phyloP scores from a whole-genome alignment of 345 rosid genomes.

The Erucastrum elatum region DNA sequence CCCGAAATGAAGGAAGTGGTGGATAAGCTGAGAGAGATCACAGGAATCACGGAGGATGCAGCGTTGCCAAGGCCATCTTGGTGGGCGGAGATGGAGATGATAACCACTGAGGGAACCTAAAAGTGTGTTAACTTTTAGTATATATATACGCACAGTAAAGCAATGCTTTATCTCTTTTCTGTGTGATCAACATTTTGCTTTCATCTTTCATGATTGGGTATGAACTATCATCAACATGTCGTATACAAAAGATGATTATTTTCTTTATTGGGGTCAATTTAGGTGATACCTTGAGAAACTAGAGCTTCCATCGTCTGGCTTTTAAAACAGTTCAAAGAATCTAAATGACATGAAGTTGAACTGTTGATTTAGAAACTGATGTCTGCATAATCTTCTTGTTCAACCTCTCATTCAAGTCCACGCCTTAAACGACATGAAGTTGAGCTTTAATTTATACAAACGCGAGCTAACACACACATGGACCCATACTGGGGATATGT shows the following conservation, averaged over 20 bases:
- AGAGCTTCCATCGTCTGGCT: neutral
- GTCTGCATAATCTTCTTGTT: neutral
- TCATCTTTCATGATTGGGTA: constrained; percentile 7
- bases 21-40: constrained; percentile 65
- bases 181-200: constrained; percentile 2
- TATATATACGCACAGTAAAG: constrained; percentile 6
- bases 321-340: neutral
- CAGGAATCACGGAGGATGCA: constrained; percentile 66
- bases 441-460: no score
- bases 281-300: neutral
- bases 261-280: neutral
- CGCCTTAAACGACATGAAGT: no score
- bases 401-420: no score
- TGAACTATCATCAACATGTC: neutral
- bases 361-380: neutral
- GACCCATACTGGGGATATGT: neutral
- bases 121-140: constrained; percentile 22
- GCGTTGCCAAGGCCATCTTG: constrained; percentile 79
- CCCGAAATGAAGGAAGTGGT: constrained; percentile 60
- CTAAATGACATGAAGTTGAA: neutral
- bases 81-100: constrained; percentile 99
- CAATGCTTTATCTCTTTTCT: constrained; percentile 5
- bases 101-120: constrained; percentile 58
- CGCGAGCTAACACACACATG: no score
- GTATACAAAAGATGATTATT: neutral